phyloP scores from a whole-genome alignment of 2,329 filamentous ascomycete genomes.

The Trichophyton simii region DNA sequence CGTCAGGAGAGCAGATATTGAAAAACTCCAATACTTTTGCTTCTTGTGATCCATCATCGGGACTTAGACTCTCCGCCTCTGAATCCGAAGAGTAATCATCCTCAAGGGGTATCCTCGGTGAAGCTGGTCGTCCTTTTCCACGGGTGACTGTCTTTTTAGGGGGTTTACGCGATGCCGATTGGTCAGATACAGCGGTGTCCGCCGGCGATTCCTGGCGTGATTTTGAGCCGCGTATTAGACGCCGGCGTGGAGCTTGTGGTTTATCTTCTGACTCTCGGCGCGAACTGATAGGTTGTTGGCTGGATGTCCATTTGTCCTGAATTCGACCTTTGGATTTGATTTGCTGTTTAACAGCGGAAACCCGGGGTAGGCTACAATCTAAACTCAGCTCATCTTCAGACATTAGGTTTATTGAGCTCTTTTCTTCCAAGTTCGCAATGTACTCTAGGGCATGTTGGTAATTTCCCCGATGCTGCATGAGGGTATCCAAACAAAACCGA shows the following conservation, averaged over 20 bases:
- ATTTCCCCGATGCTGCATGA: constrained; percentile 40
- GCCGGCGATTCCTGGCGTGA: constrained; percentile 5
- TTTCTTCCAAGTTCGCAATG: constrained; percentile 32
- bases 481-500: constrained; percentile 36
- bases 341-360: constrained; percentile 36
- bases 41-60: constrained; percentile 37
- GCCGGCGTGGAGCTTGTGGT: constrained; percentile 19
- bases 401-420: constrained; percentile 18
- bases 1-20: constrained; percentile 62
- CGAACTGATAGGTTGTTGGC: constrained; percentile 20
- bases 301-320: constrained; percentile 45
- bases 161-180: constrained; percentile 14
- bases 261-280: constrained; percentile 10
- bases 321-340: constrained; percentile 46
- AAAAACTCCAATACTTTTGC: constrained; percentile 61
- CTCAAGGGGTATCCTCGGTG: constrained; percentile 28
- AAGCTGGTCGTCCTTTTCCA: constrained; percentile 33
- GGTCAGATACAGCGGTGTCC: background rate
- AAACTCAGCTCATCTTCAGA: constrained; percentile 33
- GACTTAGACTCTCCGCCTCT: constrained; percentile 23
- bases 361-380: constrained; percentile 13
- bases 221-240: constrained; percentile 27
- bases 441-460: constrained; percentile 43
- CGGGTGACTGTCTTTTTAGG: constrained; percentile 34
- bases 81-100: constrained; percentile 36